Conservation (phyloP, 345 rosid species). For the Clarkia xantiana region DNA sequence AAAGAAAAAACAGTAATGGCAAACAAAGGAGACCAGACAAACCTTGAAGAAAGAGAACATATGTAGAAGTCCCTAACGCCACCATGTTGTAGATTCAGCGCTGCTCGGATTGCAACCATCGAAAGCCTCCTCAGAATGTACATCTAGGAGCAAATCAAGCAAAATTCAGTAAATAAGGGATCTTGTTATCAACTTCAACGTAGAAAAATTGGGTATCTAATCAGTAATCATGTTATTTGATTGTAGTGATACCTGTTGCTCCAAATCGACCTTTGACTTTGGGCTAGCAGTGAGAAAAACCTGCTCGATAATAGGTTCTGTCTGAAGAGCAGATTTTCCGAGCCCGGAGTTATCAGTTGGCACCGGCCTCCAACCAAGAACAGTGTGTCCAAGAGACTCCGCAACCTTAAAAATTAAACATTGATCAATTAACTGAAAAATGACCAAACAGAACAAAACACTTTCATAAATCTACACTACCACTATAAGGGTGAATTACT, state of each 20-base stretch:
- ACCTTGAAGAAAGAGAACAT: constrained; percentile 98
- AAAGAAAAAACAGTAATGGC: neutral
- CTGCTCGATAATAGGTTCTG: constrained; percentile 90
- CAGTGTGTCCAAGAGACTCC: constrained; percentile 83
- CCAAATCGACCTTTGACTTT: constrained; percentile 68
- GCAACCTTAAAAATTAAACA: constrained; percentile 48
- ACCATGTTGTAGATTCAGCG: constrained; percentile 81
- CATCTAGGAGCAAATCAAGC: constrained; percentile 40
- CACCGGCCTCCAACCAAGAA: constrained; percentile 88
- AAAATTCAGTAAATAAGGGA: constrained; percentile 1
- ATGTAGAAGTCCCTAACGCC: constrained; percentile 81
- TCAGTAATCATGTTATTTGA: neutral
- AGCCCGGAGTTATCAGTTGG: constrained; percentile 76
- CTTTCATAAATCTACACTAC: neutral
- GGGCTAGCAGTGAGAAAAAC: constrained; percentile 69
- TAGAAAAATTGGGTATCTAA: neutral
- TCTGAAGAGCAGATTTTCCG: constrained; percentile 76
- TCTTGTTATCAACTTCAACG: neutral
- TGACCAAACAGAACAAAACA: neutral
- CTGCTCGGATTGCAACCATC: constrained; percentile 94
- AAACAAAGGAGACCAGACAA: neutral
- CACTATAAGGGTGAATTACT: too few species aligned
- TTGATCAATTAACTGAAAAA: neutral
- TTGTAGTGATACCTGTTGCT: constrained; percentile 53
- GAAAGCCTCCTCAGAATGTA: constrained; percentile 83